Conservation (phyloP, 2,329 filamentous ascomycete species). For the Whalleya microplaca region DNA sequence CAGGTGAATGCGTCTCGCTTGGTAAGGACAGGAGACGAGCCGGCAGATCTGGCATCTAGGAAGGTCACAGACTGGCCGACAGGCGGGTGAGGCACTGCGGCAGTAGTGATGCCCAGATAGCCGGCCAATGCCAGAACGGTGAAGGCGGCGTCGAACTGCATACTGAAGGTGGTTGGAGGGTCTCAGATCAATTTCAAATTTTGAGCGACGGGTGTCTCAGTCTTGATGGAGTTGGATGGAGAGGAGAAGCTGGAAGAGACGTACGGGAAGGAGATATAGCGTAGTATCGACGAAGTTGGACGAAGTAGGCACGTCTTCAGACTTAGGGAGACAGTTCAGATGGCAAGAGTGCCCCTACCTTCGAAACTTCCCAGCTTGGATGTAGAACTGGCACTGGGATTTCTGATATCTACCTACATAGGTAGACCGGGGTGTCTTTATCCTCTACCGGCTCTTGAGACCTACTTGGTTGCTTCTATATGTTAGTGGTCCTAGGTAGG, state of each 20-base stretch:
- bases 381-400: too few relatives aligned
- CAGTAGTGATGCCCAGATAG: conserved; percentile 1
- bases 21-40: conserved; percentile 9
- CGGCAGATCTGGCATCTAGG: not conserved
- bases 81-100: not conserved
- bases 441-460: too few relatives aligned
- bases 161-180: conserved; percentile 2
- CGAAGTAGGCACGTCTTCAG: not conserved
- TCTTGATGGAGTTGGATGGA: not conserved
- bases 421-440: too few relatives aligned
- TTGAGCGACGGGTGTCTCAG: not conserved
- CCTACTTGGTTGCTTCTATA: too few relatives aligned
- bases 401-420: too few relatives aligned
- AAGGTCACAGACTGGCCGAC: not conserved
- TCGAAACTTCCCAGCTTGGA: too few relatives aligned
- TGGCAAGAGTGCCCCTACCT: too few relatives aligned
- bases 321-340: not conserved
- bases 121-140: conserved; percentile 7
- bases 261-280: not conserved
- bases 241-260: not conserved
- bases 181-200: not conserved
- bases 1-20: conserved; percentile 37
- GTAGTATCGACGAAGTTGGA: not conserved
- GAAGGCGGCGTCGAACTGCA: conserved; percentile 13
- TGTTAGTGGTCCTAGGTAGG: too few relatives aligned